A percentile compares a stretch with the other conserved stretches of the same genome.
Evolutionary conservation across 208 protist genomes (phyloP).

Genomic region (Leishmania martiniquensis): DNA sequence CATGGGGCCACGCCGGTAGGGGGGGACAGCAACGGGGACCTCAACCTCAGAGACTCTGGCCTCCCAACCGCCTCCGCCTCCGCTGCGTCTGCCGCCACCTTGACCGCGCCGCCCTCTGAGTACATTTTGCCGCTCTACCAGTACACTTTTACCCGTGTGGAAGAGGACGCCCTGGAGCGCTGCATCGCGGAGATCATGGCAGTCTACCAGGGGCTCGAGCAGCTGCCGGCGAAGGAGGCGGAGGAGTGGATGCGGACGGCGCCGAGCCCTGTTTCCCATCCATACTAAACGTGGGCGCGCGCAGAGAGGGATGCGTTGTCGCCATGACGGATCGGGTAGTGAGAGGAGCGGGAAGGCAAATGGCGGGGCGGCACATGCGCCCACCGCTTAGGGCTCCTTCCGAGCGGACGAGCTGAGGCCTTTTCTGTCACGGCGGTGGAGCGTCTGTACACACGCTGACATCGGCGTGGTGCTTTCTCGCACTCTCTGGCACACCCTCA

Average conservation of each 20-base stretch:
- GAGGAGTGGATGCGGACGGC: conserved; percentile 14
- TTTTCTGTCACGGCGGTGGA: background rate
- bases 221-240: conserved; percentile 26
- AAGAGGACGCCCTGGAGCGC: conserved; percentile 50
- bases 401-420: background rate
- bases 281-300: background rate
- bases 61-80: background rate
- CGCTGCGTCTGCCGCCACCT: background rate
- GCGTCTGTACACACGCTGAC: background rate
- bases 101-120: too few relatives aligned
- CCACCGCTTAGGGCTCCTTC: background rate
- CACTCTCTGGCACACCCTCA: too few relatives aligned
- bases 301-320: background rate
- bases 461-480: too few relatives aligned
- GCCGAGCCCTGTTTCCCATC: background rate
- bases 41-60: background rate
- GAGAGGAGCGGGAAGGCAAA: background rate
- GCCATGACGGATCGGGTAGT: background rate
- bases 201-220: conserved; percentile 31
- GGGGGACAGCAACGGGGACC: background rate
- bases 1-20: background rate
- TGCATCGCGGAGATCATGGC: conserved; percentile 60
- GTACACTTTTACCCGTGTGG: conserved; percentile 43
- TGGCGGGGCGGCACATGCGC: background rate
- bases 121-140: conserved; percentile 49